A percentile compares a stretch with the other conserved stretches of the same genome.
Evolutionary conservation across 177 flowering plant species (phyloP).

Genomic region (Tripterygium wilfordii): DNA sequence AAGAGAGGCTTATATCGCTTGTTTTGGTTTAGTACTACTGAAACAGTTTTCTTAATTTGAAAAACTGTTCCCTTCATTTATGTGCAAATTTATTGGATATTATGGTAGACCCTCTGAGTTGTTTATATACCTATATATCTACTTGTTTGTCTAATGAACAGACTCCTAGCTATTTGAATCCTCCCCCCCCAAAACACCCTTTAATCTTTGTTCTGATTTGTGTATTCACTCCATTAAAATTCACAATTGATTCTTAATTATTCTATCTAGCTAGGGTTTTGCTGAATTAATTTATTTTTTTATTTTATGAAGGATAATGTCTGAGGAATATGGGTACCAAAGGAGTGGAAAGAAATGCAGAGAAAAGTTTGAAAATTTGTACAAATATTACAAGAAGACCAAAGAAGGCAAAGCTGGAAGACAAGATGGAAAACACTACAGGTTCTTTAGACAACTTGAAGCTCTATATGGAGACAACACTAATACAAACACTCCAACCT

Average conservation of each 20-base stretch:
- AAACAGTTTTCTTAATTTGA: not conserved
- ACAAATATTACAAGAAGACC: slow-evolving; percentile 58
- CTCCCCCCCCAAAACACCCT: no score
- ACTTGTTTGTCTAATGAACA: no score
- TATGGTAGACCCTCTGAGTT: no score
- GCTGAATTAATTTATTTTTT: not conserved
- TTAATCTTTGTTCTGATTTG: no score
- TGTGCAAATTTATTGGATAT: not conserved
- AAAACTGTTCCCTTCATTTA: not conserved
- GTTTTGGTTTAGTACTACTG: no score
- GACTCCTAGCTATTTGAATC: no score
- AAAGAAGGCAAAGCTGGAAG: slow-evolving; percentile 44
- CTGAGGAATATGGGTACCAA: slow-evolving; percentile 59
- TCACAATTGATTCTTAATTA: not conserved
- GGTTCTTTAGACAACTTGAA: slow-evolving; percentile 56
- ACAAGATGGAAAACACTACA: slow-evolving; percentile 43
- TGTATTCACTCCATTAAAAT: no score
- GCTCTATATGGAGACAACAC: slow-evolving; percentile 64
- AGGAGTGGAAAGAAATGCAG: slow-evolving; percentile 61
- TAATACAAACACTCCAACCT: slow-evolving; percentile 16
- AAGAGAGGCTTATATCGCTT: no score
- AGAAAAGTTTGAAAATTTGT: slow-evolving; percentile 67
- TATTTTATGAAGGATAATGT: slow-evolving; percentile 57
- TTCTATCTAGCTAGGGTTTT: not conserved
- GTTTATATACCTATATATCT: no score